These are phyloP conservation scores for Geotrichum phurueaensis DNA, from an alignment of 1,139 yeast species.

Conservation along the genomic window DNA sequence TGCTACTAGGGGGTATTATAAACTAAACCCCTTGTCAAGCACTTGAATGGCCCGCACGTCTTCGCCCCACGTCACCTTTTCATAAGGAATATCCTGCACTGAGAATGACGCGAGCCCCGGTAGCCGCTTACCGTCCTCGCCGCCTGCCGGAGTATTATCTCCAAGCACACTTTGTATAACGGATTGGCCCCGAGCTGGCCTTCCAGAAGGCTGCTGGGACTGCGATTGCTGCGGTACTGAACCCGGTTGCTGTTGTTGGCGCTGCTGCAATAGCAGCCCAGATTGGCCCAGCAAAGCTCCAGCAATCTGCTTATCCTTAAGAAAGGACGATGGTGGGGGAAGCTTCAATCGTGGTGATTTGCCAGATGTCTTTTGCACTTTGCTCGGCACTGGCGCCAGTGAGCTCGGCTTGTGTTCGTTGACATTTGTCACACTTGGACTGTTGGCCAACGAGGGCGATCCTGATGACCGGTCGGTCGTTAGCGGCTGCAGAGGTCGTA, in stretches of 20 bases:
- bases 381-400: background rate
- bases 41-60: slow-evolving; percentile 33
- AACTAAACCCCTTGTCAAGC: slow-evolving; percentile 27
- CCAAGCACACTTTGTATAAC: background rate
- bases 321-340: slow-evolving; percentile 2
- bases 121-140: background rate
- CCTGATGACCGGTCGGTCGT: background rate
- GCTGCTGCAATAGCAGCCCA: background rate
- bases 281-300: background rate
- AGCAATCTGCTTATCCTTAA: background rate
- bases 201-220: background rate
- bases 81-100: slow-evolving; percentile 27
- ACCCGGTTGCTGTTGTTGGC: background rate
- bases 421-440: background rate
- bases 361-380: background rate
- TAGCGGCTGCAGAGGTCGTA: background rate
- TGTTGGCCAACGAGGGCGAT: background rate
- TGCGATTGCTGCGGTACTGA: too few species aligned
- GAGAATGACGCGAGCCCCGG: slow-evolving; percentile 9
- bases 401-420: slow-evolving; percentile 2
- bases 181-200: background rate
- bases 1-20: background rate
- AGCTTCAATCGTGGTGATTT: background rate
- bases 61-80: slow-evolving; percentile 30
- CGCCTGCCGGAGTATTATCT: background rate